A percentile compares a stretch with the other conserved stretches of the same genome.
These are phyloP conservation scores for Collybia nuda DNA, from an alignment of 768 basidiomycete genomes.

Conservation along the genomic window DNA sequence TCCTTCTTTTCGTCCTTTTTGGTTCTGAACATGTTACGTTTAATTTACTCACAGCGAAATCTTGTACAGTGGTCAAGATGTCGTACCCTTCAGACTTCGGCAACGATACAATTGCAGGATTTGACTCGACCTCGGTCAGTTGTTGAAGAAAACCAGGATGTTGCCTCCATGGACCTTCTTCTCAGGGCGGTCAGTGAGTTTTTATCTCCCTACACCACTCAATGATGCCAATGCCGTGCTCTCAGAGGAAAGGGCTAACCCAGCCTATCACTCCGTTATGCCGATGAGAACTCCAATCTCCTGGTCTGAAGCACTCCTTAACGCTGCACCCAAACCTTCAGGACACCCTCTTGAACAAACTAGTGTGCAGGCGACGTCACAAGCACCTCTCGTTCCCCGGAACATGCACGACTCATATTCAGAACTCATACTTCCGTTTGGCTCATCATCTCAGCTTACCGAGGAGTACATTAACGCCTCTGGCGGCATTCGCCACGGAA, in stretches of 20 bases:
- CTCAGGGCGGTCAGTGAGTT: constrained; percentile 58
- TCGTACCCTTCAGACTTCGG: constrained; percentile 7
- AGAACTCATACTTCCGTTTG: constrained; percentile 64
- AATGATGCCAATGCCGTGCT: neutral
- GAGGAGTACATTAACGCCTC: constrained; percentile 72
- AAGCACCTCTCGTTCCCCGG: constrained; percentile 38
- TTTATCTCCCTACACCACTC: neutral
- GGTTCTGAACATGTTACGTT: too few relatives aligned
- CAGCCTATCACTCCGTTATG: constrained; percentile 50
- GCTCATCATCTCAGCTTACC: constrained; percentile 52
- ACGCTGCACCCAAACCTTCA: constrained; percentile 23
- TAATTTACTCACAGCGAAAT: too few relatives aligned
- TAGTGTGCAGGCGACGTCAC: constrained; percentile 9
- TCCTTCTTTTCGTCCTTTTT: too few relatives aligned
- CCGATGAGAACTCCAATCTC: constrained; percentile 50
- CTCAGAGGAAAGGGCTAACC: constrained; percentile 51
- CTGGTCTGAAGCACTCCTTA: constrained; percentile 62
- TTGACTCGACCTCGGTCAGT: constrained; percentile 23
- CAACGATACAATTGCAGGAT: constrained; percentile 4
- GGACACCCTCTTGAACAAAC: constrained; percentile 9
- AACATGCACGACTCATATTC: constrained; percentile 74
- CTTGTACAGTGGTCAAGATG: too few relatives aligned
- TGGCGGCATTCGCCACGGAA: constrained; percentile 71
- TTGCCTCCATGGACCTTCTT: constrained; percentile 56
- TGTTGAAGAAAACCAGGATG: constrained; percentile 55